These are phyloP conservation scores for Neocucurbitaria cava DNA, from an alignment of 2,329 filamentous ascomycete genomes.

Conservation along the genomic window DNA sequence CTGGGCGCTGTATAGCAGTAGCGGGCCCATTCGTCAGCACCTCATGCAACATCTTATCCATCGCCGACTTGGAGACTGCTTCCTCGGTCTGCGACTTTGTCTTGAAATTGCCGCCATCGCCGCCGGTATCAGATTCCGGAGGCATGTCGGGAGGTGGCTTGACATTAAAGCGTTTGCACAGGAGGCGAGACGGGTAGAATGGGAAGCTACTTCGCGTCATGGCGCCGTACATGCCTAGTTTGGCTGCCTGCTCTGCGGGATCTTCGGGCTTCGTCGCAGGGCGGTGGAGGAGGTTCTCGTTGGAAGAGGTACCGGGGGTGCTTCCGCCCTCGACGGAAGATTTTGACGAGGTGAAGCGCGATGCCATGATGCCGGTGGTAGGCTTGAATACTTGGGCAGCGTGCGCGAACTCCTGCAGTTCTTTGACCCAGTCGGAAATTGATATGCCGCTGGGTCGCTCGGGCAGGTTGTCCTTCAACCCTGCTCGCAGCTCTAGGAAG, in stretches of 20 bases:
- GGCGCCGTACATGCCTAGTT: constrained; percentile 88
- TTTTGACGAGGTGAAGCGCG: constrained; percentile 76
- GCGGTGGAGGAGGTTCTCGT: constrained; percentile 52
- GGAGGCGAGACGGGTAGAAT: constrained; percentile 80
- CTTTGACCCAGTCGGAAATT: constrained; percentile 78
- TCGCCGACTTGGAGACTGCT: constrained; percentile 61
- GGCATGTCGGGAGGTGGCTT: constrained; percentile 73
- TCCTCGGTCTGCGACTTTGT: constrained; percentile 46
- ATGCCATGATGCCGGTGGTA: constrained; percentile 90
- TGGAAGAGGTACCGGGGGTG: constrained; percentile 33
- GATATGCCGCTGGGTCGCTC: constrained; percentile 59
- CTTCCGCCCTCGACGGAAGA: constrained; percentile 41
- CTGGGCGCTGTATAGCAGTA: constrained; percentile 34
- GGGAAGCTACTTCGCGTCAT: constrained; percentile 76
- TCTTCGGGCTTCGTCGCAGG: constrained; percentile 69
- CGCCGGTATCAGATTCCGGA: constrained; percentile 50
- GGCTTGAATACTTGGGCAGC: constrained; percentile 86
- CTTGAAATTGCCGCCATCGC: constrained; percentile 41
- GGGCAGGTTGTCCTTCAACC: constrained; percentile 63
- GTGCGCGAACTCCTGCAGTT: constrained; percentile 78
- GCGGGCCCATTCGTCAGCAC: constrained; percentile 34
- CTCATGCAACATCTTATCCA: constrained; percentile 51
- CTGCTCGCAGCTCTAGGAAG: constrained; percentile 81
- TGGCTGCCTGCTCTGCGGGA: constrained; percentile 84
- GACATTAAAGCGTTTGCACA: constrained; percentile 98